phyloP scores from a whole-genome alignment of 345 rosid species.

The Salix brachista region DNA sequence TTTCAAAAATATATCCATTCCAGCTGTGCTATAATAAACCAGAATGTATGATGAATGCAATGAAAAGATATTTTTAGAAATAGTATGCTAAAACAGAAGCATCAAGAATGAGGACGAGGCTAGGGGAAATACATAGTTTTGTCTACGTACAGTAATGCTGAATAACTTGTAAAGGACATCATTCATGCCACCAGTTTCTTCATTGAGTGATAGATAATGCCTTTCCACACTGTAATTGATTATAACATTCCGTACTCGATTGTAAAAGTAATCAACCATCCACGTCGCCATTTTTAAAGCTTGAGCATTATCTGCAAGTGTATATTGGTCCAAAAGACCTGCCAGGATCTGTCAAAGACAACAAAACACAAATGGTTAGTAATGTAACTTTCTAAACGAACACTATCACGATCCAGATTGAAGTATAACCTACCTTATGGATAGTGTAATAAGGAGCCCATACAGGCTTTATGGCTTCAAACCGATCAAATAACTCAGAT shows the following conservation, averaged over 20 bases:
- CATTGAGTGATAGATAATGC: slow-evolving; percentile 77
- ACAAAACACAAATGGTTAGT: slow-evolving; percentile 8
- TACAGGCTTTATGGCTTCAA: slow-evolving; percentile 71
- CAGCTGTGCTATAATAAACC: neutral
- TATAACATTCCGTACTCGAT: slow-evolving; percentile 79
- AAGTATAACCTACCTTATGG: slow-evolving; percentile 57
- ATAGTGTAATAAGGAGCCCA: slow-evolving; percentile 99
- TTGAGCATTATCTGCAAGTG: slow-evolving; percentile 53
- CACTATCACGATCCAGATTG: neutral
- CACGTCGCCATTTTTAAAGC: slow-evolving; percentile 65
- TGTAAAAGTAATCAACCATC: slow-evolving; percentile 88
- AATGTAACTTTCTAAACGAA: neutral
- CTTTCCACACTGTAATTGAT: slow-evolving; percentile 48
- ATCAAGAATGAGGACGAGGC: neutral
- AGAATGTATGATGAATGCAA: neutral
- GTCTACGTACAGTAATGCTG: slow-evolving; percentile 49
- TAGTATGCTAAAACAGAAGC: neutral
- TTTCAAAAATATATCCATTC: neutral
- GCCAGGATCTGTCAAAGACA: slow-evolving; percentile 63
- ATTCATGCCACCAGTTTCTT: slow-evolving; percentile 98
- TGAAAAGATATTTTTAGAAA: neutral
- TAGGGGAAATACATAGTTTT: neutral
- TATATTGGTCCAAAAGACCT: slow-evolving; percentile 83
- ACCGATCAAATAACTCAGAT: slow-evolving; percentile 67
- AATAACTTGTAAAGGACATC: slow-evolving; percentile 80